Evolutionary conservation across 1,284 basidiomycete genomes (phyloP).

Genomic region (Cryptococcus sp.): DNA sequence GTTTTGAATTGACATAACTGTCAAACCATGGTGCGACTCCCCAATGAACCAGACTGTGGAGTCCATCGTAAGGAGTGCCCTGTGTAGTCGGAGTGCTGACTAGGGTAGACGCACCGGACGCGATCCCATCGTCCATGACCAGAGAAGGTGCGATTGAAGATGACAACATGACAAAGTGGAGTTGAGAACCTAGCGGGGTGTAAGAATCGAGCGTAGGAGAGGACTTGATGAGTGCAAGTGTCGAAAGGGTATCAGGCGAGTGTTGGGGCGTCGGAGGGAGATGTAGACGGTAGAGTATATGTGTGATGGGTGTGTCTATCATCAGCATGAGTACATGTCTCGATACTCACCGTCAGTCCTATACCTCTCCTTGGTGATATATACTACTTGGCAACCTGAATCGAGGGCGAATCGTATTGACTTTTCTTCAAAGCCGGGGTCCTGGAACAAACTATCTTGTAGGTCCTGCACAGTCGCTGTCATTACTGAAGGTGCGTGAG

Average conservation of each 20-base stretch:
- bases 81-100: conserved; percentile 43
- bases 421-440: conserved; percentile 45
- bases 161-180: conserved; percentile 85
- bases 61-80: conserved; percentile 79
- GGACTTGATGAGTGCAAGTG: conserved; percentile 92
- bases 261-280: conserved; percentile 51
- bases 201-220: conserved; percentile 74
- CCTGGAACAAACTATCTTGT: conserved; percentile 38
- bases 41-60: conserved; percentile 93
- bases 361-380: conserved; percentile 39
- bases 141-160: conserved; percentile 22
- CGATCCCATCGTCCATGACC: conserved; percentile 21
- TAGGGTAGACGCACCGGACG: conserved; percentile 29
- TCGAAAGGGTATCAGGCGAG: conserved; percentile 72
- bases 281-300: conserved; percentile 38
- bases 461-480: conserved; percentile 37
- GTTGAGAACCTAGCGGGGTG: conserved; percentile 72
- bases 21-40: conserved; percentile 99
- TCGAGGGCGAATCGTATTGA: conserved; percentile 40
- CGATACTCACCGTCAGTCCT: conserved; percentile 37
- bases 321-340: conserved; percentile 1
- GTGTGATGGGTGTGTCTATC: conserved; percentile 24
- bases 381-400: conserved; percentile 42
- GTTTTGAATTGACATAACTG: conserved; percentile 69
- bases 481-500: conserved; percentile 34